These are phyloP conservation scores for Scheffersomyces amazonensis DNA, from an alignment of 805 yeast genomes.

Conservation along the genomic window DNA sequence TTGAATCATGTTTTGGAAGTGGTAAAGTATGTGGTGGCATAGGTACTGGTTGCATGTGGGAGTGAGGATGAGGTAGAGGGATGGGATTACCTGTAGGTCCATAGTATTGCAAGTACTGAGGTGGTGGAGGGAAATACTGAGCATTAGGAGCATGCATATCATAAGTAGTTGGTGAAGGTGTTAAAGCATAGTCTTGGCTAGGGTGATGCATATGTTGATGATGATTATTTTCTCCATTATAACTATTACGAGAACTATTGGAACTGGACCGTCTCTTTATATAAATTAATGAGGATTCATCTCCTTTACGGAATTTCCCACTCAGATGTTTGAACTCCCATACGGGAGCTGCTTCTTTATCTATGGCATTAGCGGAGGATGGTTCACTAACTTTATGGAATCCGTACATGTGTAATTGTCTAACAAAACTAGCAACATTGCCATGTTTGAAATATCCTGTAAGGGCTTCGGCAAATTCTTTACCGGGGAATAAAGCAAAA, in stretches of 20 bases:
- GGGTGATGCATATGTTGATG: slow-evolving; percentile 3
- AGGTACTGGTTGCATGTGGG: slow-evolving; percentile 1
- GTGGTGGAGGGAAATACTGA: slow-evolving; percentile 1
- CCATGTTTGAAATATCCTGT: slow-evolving; percentile 90
- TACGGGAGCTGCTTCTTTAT: slow-evolving; percentile 28
- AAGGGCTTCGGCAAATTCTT: slow-evolving; percentile 57
- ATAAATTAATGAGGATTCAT: slow-evolving; percentile 40
- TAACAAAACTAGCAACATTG: slow-evolving; percentile 87
- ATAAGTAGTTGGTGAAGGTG: slow-evolving; percentile 1
- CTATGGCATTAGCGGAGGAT: slow-evolving; percentile 6
- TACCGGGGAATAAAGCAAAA: slow-evolving; percentile 62
- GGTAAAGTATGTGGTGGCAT: slow-evolving; percentile 4
- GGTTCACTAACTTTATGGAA: slow-evolving; percentile 76
- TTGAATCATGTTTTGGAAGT: slow-evolving; percentile 1
- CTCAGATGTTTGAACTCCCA: slow-evolving; percentile 58
- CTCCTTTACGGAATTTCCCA: slow-evolving; percentile 49
- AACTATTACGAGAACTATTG: slow-evolving; percentile 14
- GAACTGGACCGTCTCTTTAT: slow-evolving; percentile 50
- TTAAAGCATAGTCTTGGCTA: not conserved
- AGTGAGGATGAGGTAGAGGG: not conserved
- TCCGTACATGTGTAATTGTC: slow-evolving; percentile 95
- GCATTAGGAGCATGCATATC: slow-evolving; percentile 1
- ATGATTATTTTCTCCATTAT: slow-evolving; percentile 2
- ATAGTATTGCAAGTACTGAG: not conserved
- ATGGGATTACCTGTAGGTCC: not conserved